These are phyloP conservation scores for Fragaria iinumae DNA, from an alignment of 306 rosid species.

Conservation along the genomic window DNA sequence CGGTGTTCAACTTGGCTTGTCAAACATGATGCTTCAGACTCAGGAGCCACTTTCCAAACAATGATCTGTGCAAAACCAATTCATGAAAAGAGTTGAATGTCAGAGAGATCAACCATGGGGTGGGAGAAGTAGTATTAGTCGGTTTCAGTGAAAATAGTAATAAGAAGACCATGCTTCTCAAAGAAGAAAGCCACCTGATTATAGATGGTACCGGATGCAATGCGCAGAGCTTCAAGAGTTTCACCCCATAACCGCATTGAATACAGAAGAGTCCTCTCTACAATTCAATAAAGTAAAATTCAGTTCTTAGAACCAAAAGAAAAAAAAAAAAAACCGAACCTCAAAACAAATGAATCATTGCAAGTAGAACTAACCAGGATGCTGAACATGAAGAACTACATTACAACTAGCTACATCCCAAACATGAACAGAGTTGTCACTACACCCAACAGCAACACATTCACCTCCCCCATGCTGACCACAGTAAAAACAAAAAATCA, in stretches of 20 bases:
- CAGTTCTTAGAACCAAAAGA: background rate
- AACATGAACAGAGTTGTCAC: slow-evolving; percentile 76
- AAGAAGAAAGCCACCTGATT: slow-evolving; percentile 57
- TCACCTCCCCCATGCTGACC: slow-evolving; percentile 36
- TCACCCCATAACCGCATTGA: slow-evolving; percentile 96
- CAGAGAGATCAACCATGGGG: background rate
- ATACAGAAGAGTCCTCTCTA: slow-evolving; percentile 82
- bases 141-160: background rate
- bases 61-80: slow-evolving; percentile 55
- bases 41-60: slow-evolving; percentile 77
- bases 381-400: slow-evolving; percentile 57
- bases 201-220: slow-evolving; percentile 91
- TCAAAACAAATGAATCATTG: background rate
- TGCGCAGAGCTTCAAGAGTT: slow-evolving; percentile 62
- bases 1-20: slow-evolving; percentile 27
- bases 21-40: slow-evolving; percentile 31
- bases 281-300: slow-evolving; percentile 9
- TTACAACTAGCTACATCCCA: slow-evolving; percentile 67
- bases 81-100: background rate
- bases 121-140: background rate
- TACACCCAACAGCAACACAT: slow-evolving; percentile 71
- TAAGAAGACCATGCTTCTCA: background rate
- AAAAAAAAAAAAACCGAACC: background rate
- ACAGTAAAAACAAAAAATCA: slow-evolving; percentile 7
- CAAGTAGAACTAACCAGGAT: slow-evolving; percentile 69